Conservation (phyloP, 148 eudicot genomes). For the Silene conica region DNA sequence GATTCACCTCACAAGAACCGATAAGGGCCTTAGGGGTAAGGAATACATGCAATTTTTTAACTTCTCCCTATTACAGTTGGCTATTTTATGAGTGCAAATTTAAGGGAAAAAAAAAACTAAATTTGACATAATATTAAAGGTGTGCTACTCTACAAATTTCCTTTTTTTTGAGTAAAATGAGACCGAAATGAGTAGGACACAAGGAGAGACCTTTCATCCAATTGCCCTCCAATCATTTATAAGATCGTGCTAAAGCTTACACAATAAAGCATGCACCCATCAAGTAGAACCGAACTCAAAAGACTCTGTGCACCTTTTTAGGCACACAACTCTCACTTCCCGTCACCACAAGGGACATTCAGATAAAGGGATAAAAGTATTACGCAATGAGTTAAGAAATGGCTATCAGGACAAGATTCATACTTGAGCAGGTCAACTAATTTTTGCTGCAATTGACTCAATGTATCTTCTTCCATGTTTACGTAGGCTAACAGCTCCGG, state of each 20-base stretch:
- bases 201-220: background rate
- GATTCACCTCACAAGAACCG: background rate
- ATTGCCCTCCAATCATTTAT: background rate
- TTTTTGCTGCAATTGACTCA: constrained; percentile 62
- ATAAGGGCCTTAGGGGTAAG: background rate
- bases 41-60: background rate
- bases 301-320: background rate
- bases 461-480: constrained; percentile 68
- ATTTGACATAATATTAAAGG: no score
- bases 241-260: background rate
- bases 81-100: no score
- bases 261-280: background rate
- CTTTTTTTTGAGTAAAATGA: no score
- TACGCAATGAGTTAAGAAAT: background rate
- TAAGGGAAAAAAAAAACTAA: no score
- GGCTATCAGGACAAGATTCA: constrained; percentile 2
- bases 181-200: no score
- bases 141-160: no score
- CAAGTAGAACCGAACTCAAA: background rate
- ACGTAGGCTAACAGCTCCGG: constrained; percentile 64
- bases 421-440: constrained; percentile 79
- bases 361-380: background rate
- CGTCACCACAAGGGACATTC: background rate
- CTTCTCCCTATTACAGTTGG: background rate
- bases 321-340: background rate